Conservation (phyloP, 2,329 filamentous ascomycete genomes). For the Paraphoma sp. region DNA sequence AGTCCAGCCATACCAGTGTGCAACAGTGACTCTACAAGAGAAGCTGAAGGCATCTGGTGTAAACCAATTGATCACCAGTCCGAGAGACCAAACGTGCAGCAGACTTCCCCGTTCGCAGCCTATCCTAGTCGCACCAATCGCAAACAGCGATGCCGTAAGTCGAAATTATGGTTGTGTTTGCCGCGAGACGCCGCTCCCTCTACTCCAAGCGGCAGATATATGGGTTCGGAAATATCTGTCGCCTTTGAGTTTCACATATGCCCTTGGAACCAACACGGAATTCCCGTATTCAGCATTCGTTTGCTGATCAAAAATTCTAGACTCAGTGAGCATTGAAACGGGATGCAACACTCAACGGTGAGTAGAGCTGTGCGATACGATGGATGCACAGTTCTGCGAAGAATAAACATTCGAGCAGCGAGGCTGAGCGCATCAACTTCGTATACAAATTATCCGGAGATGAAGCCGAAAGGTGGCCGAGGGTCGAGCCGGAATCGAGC, state of each 20-base stretch:
- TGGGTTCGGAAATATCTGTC: background rate
- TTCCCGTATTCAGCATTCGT: background rate
- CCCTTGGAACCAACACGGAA: background rate
- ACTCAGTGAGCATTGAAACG: background rate
- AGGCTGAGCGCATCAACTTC: constrained; percentile 4
- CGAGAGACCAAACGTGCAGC: background rate
- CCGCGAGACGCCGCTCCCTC: background rate
- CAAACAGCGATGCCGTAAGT: background rate
- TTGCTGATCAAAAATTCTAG: too few species aligned
- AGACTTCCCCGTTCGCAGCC: too few species aligned
- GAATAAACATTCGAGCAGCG: background rate
- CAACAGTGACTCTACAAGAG: background rate
- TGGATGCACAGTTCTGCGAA: background rate
- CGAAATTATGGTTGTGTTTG: background rate
- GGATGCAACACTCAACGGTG: constrained; percentile 1
- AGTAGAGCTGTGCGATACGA: constrained; percentile 6
- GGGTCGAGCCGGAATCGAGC: constrained; percentile 10
- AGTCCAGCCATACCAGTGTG: background rate
- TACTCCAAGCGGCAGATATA: background rate
- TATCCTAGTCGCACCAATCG: background rate
- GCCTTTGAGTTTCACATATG: background rate
- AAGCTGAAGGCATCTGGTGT: too few species aligned
- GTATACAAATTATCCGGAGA: constrained; percentile 23
- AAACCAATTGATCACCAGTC: background rate
- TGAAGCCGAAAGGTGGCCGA: constrained; percentile 8